A percentile compares a stretch with the other conserved stretches of the same genome.
phyloP scores from a whole-genome alignment of 305 asterid species.

The Fraxinus paxiana region DNA sequence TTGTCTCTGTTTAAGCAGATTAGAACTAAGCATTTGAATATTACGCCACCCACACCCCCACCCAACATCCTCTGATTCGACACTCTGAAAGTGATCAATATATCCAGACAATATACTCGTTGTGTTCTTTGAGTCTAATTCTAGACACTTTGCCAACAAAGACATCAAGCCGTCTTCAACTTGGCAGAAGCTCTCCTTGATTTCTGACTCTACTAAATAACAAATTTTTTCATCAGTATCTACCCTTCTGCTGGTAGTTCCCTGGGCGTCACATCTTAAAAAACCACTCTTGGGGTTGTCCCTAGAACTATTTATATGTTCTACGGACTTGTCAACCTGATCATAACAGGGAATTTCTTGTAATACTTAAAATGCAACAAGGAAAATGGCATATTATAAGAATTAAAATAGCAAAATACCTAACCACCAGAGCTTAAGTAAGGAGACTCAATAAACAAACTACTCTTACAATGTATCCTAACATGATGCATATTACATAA shows the following conservation, averaged over 20 bases:
- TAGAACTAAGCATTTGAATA: constrained; percentile 90
- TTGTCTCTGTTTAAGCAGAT: constrained; percentile 56
- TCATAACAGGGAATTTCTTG: background rate
- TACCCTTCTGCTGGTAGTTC: constrained; percentile 22
- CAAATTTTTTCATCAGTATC: constrained; percentile 27
- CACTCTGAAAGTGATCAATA: constrained; percentile 74
- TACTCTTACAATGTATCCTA: background rate
- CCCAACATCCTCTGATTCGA: constrained; percentile 51
- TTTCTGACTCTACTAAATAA: constrained; percentile 38
- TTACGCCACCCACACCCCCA: constrained; percentile 99
- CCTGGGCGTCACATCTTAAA: constrained; percentile 23
- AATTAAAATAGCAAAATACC: background rate
- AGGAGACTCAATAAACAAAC: background rate
- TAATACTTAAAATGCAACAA: background rate
- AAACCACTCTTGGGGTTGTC: constrained; percentile 32
- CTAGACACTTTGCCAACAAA: constrained; percentile 58
- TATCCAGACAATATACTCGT: constrained; percentile 54
- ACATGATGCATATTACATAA: background rate
- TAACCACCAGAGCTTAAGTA: constrained; percentile 13
- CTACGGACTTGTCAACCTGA: constrained; percentile 39
- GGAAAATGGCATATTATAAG: background rate
- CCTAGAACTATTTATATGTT: constrained; percentile 18
- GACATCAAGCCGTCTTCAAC: constrained; percentile 53
- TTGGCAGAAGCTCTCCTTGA: constrained; percentile 37
- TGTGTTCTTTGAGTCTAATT: constrained; percentile 46